Percentiles rank a stretch among this genome's conserved stretches.
These are phyloP conservation scores for Pisolithus tinctorius DNA, from an alignment of 768 basidiomycete genomes.

Conservation along the genomic window DNA sequence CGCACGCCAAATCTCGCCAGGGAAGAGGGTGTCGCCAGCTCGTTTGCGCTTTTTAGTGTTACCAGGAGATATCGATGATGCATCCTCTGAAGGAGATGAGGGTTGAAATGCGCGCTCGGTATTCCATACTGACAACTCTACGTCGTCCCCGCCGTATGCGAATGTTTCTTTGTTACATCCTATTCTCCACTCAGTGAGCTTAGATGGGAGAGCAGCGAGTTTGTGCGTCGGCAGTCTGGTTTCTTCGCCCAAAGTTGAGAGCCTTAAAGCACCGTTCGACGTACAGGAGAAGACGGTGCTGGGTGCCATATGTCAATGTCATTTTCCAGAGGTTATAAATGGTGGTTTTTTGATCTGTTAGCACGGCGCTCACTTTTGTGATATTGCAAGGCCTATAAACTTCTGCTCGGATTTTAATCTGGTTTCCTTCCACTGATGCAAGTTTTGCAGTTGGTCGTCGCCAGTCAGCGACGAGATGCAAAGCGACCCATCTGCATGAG, in stretches of 20 bases:
- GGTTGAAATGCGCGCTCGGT: constrained; percentile 48
- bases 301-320: neutral
- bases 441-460: constrained; percentile 33
- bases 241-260: constrained; percentile 30
- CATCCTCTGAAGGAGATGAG: constrained; percentile 11
- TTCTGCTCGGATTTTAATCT: constrained; percentile 43
- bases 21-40: constrained; percentile 48
- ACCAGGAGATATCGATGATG: constrained; percentile 3
- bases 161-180: constrained; percentile 49
- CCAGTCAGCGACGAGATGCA: constrained; percentile 37
- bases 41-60: constrained; percentile 48
- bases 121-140: constrained; percentile 79
- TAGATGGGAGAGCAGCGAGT: constrained; percentile 52
- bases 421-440: constrained; percentile 58
- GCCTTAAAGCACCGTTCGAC: constrained; percentile 65
- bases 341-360: too few species aligned
- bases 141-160: constrained; percentile 82
- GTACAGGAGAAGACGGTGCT: constrained; percentile 61
- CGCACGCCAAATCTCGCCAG: constrained; percentile 78
- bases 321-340: neutral
- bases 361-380: constrained; percentile 38
- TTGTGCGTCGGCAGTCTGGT: constrained; percentile 14
- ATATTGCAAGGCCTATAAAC: constrained; percentile 57
- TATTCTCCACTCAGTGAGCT: constrained; percentile 62
- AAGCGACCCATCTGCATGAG: constrained; percentile 53